These are phyloP conservation scores for Phytophthora sp. DNA, from an alignment of 352 stramenopile genomes.

Conservation along the genomic window DNA sequence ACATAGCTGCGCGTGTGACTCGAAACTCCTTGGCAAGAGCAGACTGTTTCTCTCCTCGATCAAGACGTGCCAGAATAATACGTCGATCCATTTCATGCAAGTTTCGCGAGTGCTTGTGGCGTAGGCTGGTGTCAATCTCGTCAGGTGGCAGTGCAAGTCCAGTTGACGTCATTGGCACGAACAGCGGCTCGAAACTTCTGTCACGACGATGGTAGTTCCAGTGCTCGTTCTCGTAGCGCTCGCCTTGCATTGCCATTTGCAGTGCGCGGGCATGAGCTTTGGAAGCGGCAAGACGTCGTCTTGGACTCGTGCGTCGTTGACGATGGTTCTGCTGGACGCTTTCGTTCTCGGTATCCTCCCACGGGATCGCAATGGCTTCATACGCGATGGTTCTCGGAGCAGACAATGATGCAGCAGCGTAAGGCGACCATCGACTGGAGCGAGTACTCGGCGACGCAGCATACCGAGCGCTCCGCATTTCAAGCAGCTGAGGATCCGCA, in stretches of 20 bases:
- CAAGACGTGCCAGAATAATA: conserved; percentile 47
- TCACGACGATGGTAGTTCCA: neutral
- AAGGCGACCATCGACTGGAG: conserved; percentile 23
- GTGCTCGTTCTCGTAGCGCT: neutral
- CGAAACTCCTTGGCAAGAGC: conserved; percentile 63
- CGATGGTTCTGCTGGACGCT: conserved; percentile 1
- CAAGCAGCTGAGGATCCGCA: neutral
- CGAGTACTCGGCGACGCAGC: conserved; percentile 5
- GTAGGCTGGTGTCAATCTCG: conserved; percentile 12
- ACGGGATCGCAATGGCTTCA: conserved; percentile 6
- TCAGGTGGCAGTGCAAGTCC: conserved; percentile 1
- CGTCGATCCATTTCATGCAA: conserved; percentile 62
- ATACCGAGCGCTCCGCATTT: conserved; percentile 7
- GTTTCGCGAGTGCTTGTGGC: conserved; percentile 42
- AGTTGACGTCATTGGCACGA: neutral
- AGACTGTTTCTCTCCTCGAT: conserved; percentile 51
- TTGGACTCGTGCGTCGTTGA: conserved; percentile 28
- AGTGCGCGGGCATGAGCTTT: conserved; percentile 21
- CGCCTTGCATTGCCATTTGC: conserved; percentile 9
- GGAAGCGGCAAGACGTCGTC: conserved; percentile 28
- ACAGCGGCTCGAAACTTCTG: conserved; percentile 5
- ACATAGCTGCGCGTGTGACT: conserved; percentile 65
- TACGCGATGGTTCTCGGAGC: neutral
- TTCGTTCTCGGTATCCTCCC: conserved; percentile 10
- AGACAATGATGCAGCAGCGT: conserved; percentile 9